Percentiles rank a stretch among this genome's conserved stretches.
phyloP scores from a whole-genome alignment of 768 basidiomycete genomes.

The Leccinum broughii region DNA sequence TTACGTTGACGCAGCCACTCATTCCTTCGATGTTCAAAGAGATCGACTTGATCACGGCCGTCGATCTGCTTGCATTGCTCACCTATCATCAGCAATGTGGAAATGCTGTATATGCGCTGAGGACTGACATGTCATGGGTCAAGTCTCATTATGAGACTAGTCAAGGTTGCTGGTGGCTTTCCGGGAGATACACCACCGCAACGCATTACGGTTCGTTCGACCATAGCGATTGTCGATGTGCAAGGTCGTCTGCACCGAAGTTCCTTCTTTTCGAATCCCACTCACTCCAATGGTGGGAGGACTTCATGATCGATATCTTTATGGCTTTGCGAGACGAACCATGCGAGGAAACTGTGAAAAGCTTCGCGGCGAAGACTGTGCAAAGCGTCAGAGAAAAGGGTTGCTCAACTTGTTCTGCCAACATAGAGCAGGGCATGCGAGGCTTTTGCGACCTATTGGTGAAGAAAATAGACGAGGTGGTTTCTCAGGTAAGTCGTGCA shows the following conservation, averaged over 20 bases:
- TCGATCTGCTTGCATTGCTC: background rate
- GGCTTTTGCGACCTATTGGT: conserved; percentile 15
- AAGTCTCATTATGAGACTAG: background rate
- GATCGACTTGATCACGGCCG: background rate
- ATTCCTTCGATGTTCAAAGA: background rate
- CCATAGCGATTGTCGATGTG: background rate
- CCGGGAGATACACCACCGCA: background rate
- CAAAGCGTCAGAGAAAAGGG: background rate
- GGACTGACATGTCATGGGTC: background rate
- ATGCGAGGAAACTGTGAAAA: conserved; percentile 12
- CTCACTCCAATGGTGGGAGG: conserved; percentile 24
- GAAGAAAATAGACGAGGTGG: background rate
- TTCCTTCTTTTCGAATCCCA: background rate
- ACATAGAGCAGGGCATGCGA: conserved; percentile 12
- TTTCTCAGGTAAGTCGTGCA: background rate
- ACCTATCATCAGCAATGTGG: background rate
- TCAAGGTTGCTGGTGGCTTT: background rate
- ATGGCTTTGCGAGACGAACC: conserved; percentile 19
- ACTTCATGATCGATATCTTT: conserved; percentile 18
- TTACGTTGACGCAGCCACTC: background rate
- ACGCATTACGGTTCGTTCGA: no score
- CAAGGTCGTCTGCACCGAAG: background rate
- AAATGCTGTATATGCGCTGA: background rate
- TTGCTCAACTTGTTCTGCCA: conserved; percentile 7
- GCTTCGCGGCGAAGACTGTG: background rate